A percentile compares a stretch with the other conserved stretches of the same genome.
Conservation (phyloP, 1,284 basidiomycete species). For the Boletus semigastroideus region DNA sequence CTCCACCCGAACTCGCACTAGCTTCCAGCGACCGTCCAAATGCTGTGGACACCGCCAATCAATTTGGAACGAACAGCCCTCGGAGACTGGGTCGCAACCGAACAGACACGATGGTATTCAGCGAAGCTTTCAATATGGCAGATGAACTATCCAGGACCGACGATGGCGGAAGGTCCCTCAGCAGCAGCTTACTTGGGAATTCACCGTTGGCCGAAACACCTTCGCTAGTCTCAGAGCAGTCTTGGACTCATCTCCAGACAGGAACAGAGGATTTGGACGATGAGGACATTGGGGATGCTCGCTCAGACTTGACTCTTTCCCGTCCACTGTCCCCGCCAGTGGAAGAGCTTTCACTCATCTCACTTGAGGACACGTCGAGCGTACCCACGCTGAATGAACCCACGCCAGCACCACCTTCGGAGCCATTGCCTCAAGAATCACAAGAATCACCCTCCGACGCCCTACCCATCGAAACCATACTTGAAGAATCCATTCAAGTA, state of each 20-base stretch:
- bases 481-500: conserved; percentile 10
- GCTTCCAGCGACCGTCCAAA: conserved; percentile 20
- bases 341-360: conserved; percentile 28
- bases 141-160: conserved; percentile 43
- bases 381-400: neutral
- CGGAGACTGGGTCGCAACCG: conserved; percentile 56
- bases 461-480: conserved; percentile 4
- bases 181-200: conserved; percentile 11
- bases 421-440: neutral
- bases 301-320: conserved; percentile 20
- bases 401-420: neutral
- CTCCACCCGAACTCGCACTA: conserved; percentile 2
- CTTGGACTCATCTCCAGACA: conserved; percentile 16
- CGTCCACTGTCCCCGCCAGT: conserved; percentile 30
- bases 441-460: conserved; percentile 5
- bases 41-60: conserved; percentile 21
- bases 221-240: conserved; percentile 4
- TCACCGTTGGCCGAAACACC: conserved; percentile 13
- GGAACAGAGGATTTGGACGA: conserved; percentile 25
- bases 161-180: conserved; percentile 1
- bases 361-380: conserved; percentile 23
- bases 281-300: conserved; percentile 25
- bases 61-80: conserved; percentile 44
- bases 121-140: conserved; percentile 46
- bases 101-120: conserved; percentile 78